Evolutionary conservation across 2,329 filamentous ascomycete genomes (phyloP), one percentile per base, ranked within the genome.

Genomic region (Alternaria alternata): DNA sequence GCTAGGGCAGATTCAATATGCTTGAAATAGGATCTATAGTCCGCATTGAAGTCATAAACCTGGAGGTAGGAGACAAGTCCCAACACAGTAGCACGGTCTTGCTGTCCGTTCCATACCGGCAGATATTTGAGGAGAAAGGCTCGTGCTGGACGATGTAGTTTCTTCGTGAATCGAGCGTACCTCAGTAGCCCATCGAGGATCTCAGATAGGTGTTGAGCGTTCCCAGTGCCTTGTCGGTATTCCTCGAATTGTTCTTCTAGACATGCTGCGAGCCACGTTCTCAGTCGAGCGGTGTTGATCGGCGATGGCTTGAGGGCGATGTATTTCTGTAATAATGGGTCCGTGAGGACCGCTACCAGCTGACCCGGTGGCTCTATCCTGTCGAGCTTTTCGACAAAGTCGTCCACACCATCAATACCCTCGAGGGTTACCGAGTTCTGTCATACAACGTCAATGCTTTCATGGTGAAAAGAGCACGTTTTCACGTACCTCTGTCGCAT

Each of bases 341-440:
- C 91, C 2, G 86, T 87, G 14, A 96, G 81, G 4, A 91, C 88
- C 5, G 93, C 91, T 41, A 93, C 88, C 2, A 96, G 83, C 77
- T 96, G 93, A 64, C 91, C 93, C 0, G 93, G 93, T 41, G 93
- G 81, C 75, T 95, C 91, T 26, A 96, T 88, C 66, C 85, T 91
- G 67, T 96, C 92, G 8, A 96, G 78, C 57, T 87, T 90, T 44
- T 86, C 85, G 6, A 93, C 89, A 61, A 96, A 89, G 51, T 87
- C 84, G 24, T 87, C 82, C 12, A 88, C 88, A 62, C 84, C 89
- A 68, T 93, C 90, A 54, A 96, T 87, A 71, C 96, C 93, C 73
- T 96, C 92, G 5, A 96, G 78, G 9, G 79, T 81, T 14, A 79
- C 4, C 87, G 79, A 79, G 22, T 67, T 65, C 76, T 80, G 54